phyloP scores from a whole-genome alignment of 495 filamentous ascomycete species.

The Neurospora sp. region DNA sequence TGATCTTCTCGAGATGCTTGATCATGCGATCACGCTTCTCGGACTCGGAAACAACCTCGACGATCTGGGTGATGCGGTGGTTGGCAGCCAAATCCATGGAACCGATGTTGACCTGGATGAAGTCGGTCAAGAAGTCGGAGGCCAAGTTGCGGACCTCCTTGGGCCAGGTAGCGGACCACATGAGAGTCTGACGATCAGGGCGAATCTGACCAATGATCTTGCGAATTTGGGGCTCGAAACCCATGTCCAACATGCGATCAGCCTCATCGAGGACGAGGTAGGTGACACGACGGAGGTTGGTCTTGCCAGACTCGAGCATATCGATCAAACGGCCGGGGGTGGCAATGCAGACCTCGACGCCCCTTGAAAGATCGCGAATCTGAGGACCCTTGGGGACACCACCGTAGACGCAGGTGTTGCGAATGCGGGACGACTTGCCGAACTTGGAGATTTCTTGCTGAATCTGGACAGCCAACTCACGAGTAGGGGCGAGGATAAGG shows the following conservation, averaged over 20 bases:
- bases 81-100: slow-evolving; percentile 95
- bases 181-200: slow-evolving; percentile 96
- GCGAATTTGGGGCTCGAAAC: slow-evolving; percentile 81
- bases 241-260: slow-evolving; percentile 88
- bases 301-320: slow-evolving; percentile 95
- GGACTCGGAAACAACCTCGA: slow-evolving; percentile 89
- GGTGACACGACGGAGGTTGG: slow-evolving; percentile 95
- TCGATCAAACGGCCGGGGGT: slow-evolving; percentile 96
- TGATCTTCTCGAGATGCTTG: slow-evolving; percentile 96
- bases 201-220: slow-evolving; percentile 97
- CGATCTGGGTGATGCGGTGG: slow-evolving; percentile 94
- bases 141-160: slow-evolving; percentile 96
- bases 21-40: slow-evolving; percentile 97
- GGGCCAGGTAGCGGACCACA: slow-evolving; percentile 99
- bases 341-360: slow-evolving; percentile 87
- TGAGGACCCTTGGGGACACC: slow-evolving; percentile 96
- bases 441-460: slow-evolving; percentile 94
- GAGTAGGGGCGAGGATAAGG: slow-evolving; percentile 86
- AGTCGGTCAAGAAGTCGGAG: slow-evolving; percentile 89
- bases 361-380: slow-evolving; percentile 82
- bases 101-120: slow-evolving; percentile 98
- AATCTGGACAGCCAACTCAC: slow-evolving; percentile 96
- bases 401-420: slow-evolving; percentile 98
- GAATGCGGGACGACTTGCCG: slow-evolving; percentile 93
- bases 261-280: slow-evolving; percentile 86